Evolutionary conservation across 768 basidiomycete genomes (phyloP).

Genomic region (Pilatotrama ljubarskyi): DNA sequence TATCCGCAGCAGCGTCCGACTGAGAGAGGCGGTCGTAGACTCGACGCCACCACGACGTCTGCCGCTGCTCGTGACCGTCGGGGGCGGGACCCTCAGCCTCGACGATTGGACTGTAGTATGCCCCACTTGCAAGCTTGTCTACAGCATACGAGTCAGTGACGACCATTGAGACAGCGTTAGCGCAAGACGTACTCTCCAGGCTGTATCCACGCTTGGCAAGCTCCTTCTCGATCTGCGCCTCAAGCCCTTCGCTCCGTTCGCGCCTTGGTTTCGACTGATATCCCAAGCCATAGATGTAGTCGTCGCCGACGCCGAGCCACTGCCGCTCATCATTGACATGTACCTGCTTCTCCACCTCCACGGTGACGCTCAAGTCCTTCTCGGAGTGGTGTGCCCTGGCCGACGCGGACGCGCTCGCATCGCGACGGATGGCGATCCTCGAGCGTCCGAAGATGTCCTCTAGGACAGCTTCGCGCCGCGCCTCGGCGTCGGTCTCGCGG

Average conservation of each 20-base stretch:
- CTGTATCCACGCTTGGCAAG: slow-evolving; percentile 48
- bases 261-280: slow-evolving; percentile 29
- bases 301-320: slow-evolving; percentile 52
- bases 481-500: slow-evolving; percentile 51
- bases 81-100: slow-evolving; percentile 19
- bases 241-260: slow-evolving; percentile 56
- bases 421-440: slow-evolving; percentile 23
- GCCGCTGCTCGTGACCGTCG: slow-evolving; percentile 28
- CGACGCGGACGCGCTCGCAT: slow-evolving; percentile 9
- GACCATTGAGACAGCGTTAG: not conserved
- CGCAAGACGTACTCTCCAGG: slow-evolving; percentile 17
- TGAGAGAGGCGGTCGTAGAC: slow-evolving; percentile 55
- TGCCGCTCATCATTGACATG: slow-evolving; percentile 49
- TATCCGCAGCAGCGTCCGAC: slow-evolving; percentile 18
- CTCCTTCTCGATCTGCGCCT: slow-evolving; percentile 54
- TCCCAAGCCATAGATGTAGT: slow-evolving; percentile 41
- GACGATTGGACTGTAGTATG: slow-evolving; percentile 12
- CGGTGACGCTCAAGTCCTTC: slow-evolving; percentile 31
- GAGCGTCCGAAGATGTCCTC: slow-evolving; percentile 37
- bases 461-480: slow-evolving; percentile 41
- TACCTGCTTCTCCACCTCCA: slow-evolving; percentile 44
- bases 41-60: slow-evolving; percentile 59
- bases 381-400: slow-evolving; percentile 7
- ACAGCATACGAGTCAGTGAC: not conserved
- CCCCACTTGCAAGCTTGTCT: slow-evolving; percentile 3